Evolutionary conservation across 441 rosid genomes (phyloP).

Genomic region (Mallotus japonicus): DNA sequence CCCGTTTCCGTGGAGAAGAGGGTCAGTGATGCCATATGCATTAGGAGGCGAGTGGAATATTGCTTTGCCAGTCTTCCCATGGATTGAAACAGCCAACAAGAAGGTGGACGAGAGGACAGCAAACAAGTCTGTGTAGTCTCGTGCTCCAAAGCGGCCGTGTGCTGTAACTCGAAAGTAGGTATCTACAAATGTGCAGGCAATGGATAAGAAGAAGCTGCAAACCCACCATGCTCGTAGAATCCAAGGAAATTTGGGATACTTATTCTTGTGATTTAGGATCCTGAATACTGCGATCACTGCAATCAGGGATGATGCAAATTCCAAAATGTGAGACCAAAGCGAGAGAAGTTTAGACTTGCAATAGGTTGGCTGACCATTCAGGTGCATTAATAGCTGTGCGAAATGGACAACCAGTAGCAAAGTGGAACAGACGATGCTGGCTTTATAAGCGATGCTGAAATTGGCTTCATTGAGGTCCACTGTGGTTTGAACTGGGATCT

Average conservation of each 20-base stretch:
- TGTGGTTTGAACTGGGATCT: slow-evolving; percentile 28
- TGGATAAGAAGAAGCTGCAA: slow-evolving; percentile 60
- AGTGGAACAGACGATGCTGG: slow-evolving; percentile 45
- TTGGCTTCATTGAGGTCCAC: slow-evolving; percentile 29
- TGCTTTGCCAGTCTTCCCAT: slow-evolving; percentile 67
- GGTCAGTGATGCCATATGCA: slow-evolving; percentile 41
- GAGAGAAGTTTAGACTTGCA: slow-evolving; percentile 46
- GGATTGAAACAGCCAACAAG: slow-evolving; percentile 55
- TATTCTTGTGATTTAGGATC: slow-evolving; percentile 26
- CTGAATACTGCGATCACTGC: slow-evolving; percentile 39
- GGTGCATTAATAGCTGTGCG: slow-evolving; percentile 42
- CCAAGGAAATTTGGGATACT: slow-evolving; percentile 55
- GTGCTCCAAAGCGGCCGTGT: slow-evolving; percentile 33
- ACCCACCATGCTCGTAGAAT: slow-evolving; percentile 85
- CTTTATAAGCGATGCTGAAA: slow-evolving; percentile 47
- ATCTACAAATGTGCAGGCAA: slow-evolving; percentile 36
- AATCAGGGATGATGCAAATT: slow-evolving; percentile 51
- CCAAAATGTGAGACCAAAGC: slow-evolving; percentile 53
- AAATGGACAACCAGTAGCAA: slow-evolving; percentile 48
- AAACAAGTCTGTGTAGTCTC: slow-evolving; percentile 50
- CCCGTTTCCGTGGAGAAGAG: slow-evolving; percentile 44
- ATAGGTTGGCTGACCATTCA: slow-evolving; percentile 28
- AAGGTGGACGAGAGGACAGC: slow-evolving; percentile 56
- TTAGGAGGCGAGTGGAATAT: slow-evolving; percentile 14
- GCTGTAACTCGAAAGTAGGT: slow-evolving; percentile 34